Base-by-base conservation (phyloP, 495 filamentous ascomycete genomes). In the Aspergillus kassunensis region DNA sequence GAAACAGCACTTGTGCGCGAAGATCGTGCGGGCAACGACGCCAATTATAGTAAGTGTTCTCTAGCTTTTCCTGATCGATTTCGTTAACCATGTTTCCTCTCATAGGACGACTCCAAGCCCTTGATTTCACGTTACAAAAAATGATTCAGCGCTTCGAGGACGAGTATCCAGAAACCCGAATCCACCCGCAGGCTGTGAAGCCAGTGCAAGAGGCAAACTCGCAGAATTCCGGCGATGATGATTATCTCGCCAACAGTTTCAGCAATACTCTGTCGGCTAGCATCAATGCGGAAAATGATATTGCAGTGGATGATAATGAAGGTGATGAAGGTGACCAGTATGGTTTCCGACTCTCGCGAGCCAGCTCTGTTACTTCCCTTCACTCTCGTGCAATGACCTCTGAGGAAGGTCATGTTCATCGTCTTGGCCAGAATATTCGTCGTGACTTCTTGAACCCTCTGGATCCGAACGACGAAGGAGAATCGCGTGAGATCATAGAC, bases 61-160 rank as follows among this genome's bases (percentile, higher is more conserved):
- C 36, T 45, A 35, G 30, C 18, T 44, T 20, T n/a, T 19, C 36
- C 20, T 29, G 42, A n/a, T n/a, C n/a, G n/a, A n/a, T n/a, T n/a
- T n/a, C n/a, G n/a, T n/a, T n/a, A n/a, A n/a, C n/a, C n/a, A n/a
- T n/a, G n/a, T n/a, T n/a, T n/a, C n/a, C 25, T 31, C 11, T 35
- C 45, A 18, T 49, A 91, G 87, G 84, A 35, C 88, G 88, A 53
- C 83, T 98, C 20, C 79, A 89, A 41, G 96, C 96, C 77, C 80
- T 98, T 24, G 91, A 96, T 59, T 77, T 87, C 44, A 97, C 93
- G 1, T 80, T 98, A 6, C 80, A 88, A 54, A 82, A 83, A 55
- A 96, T 98, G 72, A 96, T 97, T 62, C 81, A 87, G 61, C 88
- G 93, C 16, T 98, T 98, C 55, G 93, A 97, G 63, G 85, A 92